Base-by-base conservation (phyloP, 2,329 filamentous ascomycete species). In the Hirsutella thompsonii region DNA sequence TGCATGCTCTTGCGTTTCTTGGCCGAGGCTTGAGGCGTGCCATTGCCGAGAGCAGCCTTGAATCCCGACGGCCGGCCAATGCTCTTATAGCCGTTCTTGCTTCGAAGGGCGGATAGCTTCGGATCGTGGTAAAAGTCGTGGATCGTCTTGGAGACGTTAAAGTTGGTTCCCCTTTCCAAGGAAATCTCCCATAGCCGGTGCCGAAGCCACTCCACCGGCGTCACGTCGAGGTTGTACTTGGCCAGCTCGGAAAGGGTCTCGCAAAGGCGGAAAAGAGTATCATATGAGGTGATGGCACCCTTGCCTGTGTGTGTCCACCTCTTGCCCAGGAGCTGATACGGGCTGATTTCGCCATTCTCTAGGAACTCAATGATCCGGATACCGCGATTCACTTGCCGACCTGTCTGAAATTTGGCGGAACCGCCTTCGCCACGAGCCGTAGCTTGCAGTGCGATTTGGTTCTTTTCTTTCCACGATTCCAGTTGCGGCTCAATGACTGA, bases 81-180 rank as follows among this genome's bases (percentile, higher is more conserved):
- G 46, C 71, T 76, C 38, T 72, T 70, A 44, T 69, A 74, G 0
- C 74, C 74, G 43, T 70, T 68, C 55, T 72, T 70, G 20, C 59
- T 55, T 8, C 74, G 64, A 8, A 76, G 55, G 2, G 59, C 53
- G 13, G 64, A 60, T 1, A 76, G 55, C 50, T 75, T 76, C 0
- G 58, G 55, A 47, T 78, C 74, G 47, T 74, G 70, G 46, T 77
- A 78, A 18, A 77, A 64, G 47, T 72, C 65, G 39, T 72, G 67
- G 2, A 72, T 63, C 2, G 64, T 69, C 49, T 63, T 66, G 36
- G 65, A 63, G 18, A 76, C 55, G 49, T 66, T 73, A 48, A 77
- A 77, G 14, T 59, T 58, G 2, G 65, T 49, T 1, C 69, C 69
- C 32, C 67, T 55, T 16, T 57, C 46, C 37, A 53, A 38, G 30